Conservation (phyloP, 192 early-diverging fungal genomes). For the Linnemannia zychae region DNA sequence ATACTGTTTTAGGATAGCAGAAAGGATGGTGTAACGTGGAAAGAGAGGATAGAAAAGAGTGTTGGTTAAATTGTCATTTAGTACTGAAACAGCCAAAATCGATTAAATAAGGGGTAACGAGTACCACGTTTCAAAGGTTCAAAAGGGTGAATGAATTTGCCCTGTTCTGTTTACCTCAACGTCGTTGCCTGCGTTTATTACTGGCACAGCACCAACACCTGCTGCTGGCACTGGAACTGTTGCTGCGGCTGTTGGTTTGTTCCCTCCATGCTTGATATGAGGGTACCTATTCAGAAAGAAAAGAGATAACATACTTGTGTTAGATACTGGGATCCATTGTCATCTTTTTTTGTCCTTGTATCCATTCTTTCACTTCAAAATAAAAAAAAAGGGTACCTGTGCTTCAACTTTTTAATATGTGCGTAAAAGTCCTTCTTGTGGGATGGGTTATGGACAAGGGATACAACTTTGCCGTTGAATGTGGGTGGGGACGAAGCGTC, state of each 20-base stretch:
- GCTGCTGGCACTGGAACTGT: not conserved
- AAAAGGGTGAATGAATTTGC: not conserved
- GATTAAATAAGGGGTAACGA: not conserved
- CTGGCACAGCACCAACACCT: not conserved
- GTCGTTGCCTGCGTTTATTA: not conserved
- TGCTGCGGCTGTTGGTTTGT: not conserved
- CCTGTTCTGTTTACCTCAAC: not conserved
- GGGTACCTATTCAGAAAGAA: not conserved
- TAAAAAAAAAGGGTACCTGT: not conserved
- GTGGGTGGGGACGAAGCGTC: not conserved
- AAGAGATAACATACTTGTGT: not conserved
- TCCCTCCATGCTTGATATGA: not conserved
- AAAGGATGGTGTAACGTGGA: not conserved
- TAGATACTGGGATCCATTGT: not conserved
- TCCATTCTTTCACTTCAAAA: not conserved
- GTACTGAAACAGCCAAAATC: not conserved
- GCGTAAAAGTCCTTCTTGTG: not conserved
- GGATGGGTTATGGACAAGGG: slow-evolving; percentile 9
- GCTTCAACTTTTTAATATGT: not conserved
- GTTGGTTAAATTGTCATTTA: not conserved
- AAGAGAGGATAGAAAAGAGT: too few relatives aligned
- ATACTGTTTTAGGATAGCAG: not conserved
- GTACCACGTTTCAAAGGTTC: not conserved
- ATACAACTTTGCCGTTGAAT: not conserved
- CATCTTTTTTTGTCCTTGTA: not conserved